Evolutionary conservation across 225 moss, liverwort and hornwort genomes (phyloP), one percentile per base, ranked within the genome.

Genomic region (Physcomitrellopsis africana): DNA sequence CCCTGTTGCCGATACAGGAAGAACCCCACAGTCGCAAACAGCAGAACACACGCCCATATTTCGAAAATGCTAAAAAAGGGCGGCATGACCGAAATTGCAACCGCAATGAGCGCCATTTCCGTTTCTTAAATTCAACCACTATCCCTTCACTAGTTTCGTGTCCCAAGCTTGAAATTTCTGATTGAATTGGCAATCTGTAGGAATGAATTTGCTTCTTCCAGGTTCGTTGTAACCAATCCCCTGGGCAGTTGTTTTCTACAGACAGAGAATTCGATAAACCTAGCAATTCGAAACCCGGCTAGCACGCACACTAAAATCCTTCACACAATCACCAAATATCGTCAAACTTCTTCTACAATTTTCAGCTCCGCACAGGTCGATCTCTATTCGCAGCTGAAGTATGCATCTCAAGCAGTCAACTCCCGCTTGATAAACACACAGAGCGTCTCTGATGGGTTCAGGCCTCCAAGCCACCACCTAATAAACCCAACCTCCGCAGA

Each of bases 41-140:
- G 45, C 14, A 87, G 51, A 11, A 77, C 51, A 42, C 77, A 87
- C 14, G 87, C 84, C 80, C 84, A 87, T 2, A 84, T 72, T 47
- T 84, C 87, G 11, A 82, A 84, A 51, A 87, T 84, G 75, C 81
- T 87, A 13, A 81, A 84, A 53, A 82, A 75, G 0, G 84, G 87
- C 45, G 87, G 84, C 83, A 86, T 62, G 8, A 81, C 80, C 54
- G 86, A 83, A 54, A 78, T 52, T 53, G 83, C 75, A 10, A 81
- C 78, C 8, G 81, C 67, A 45, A 80, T 57, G 65, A 83, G 53
- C 75, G 86, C 80, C 86, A 86, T 83, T 29, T 9, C 73, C 59
- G 1, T 6, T 26, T 66, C 16, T 0, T 0, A 5, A 44, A 0
- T 11, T 42, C 7, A 37, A 37, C 5, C 51, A 11, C 51, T 4